These are phyloP conservation scores for Rhizophagus sp. DNA, from an alignment of 192 early-diverging fungal genomes.

Conservation along the genomic window DNA sequence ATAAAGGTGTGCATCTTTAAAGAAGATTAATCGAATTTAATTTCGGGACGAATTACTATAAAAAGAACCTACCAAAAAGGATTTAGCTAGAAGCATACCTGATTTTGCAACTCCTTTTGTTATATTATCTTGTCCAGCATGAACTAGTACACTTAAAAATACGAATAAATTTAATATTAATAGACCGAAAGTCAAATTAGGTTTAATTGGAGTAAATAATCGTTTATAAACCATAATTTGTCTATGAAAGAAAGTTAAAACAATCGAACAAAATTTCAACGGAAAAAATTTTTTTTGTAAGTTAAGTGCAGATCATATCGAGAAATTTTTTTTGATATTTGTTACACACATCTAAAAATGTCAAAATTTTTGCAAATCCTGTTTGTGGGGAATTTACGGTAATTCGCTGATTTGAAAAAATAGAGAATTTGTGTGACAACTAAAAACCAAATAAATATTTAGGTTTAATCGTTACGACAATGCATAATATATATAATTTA, in stretches of 20 bases:
- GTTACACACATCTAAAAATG: too few relatives aligned
- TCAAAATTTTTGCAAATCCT: too few relatives aligned
- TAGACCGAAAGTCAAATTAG: not conserved
- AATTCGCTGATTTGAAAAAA: too few relatives aligned
- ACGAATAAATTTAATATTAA: not conserved
- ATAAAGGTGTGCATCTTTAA: constrained; percentile 14
- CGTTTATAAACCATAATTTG: not conserved
- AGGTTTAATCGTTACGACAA: too few relatives aligned
- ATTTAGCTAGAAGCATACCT: not conserved
- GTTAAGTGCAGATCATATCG: too few relatives aligned
- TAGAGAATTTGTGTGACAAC: too few relatives aligned
- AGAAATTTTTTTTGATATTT: too few relatives aligned
- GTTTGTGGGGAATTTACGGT: too few relatives aligned
- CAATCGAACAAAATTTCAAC: not conserved
- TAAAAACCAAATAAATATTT: too few relatives aligned
- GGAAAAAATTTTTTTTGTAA: too few relatives aligned
- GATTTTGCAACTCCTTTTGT: not conserved
- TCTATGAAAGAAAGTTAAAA: too few relatives aligned
- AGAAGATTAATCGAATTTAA: not conserved
- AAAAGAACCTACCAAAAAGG: not conserved
- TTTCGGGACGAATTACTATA: not conserved
- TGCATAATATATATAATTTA: too few relatives aligned
- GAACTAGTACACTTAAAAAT: not conserved
- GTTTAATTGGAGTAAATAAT: not conserved
- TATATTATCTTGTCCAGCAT: not conserved